Percentiles rank a stretch among this genome's conserved stretches.
These are phyloP conservation scores for Glonium stellatum DNA, from an alignment of 495 filamentous ascomycete genomes.

Conservation along the genomic window DNA sequence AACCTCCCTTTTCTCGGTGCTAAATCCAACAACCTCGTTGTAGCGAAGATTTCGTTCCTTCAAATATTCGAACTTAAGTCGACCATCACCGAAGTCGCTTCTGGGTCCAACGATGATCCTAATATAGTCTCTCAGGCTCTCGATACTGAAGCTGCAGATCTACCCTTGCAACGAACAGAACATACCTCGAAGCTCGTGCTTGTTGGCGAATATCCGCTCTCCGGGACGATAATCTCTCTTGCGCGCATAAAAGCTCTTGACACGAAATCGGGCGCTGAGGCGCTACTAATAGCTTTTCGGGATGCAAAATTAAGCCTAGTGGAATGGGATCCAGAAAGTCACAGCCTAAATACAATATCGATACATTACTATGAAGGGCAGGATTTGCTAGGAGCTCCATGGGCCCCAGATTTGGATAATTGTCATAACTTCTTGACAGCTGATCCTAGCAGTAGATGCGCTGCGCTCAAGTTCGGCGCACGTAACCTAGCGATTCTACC, in stretches of 20 bases:
- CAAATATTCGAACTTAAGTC: slow-evolving; percentile 67
- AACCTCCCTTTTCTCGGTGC: slow-evolving; percentile 67
- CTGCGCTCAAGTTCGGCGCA: slow-evolving; percentile 81
- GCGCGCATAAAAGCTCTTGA: slow-evolving; percentile 62
- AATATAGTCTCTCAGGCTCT: slow-evolving; percentile 9
- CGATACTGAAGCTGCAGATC: slow-evolving; percentile 22
- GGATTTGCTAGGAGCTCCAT: slow-evolving; percentile 69
- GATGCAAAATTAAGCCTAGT: slow-evolving; percentile 90
- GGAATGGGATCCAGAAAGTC: slow-evolving; percentile 82
- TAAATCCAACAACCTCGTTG: slow-evolving; percentile 71
- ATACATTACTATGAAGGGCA: slow-evolving; percentile 98
- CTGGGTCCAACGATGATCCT: slow-evolving; percentile 29
- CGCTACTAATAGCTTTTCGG: slow-evolving; percentile 73
- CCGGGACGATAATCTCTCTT: slow-evolving; percentile 77
- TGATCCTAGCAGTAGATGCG: slow-evolving; percentile 88
- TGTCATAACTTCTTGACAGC: slow-evolving; percentile 73
- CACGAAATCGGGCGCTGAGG: slow-evolving; percentile 72
- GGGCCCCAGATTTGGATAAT: slow-evolving; percentile 59
- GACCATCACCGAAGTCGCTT: slow-evolving; percentile 28
- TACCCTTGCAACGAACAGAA: slow-evolving; percentile 45
- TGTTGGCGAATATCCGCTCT: slow-evolving; percentile 70
- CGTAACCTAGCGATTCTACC: slow-evolving; percentile 89
- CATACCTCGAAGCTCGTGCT: slow-evolving; percentile 73
- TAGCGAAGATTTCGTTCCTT: slow-evolving; percentile 83
- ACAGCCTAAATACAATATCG: slow-evolving; percentile 75